Evolutionary conservation across 139 green algal species (phyloP).

Genomic region (Picochlorum sp.): DNA sequence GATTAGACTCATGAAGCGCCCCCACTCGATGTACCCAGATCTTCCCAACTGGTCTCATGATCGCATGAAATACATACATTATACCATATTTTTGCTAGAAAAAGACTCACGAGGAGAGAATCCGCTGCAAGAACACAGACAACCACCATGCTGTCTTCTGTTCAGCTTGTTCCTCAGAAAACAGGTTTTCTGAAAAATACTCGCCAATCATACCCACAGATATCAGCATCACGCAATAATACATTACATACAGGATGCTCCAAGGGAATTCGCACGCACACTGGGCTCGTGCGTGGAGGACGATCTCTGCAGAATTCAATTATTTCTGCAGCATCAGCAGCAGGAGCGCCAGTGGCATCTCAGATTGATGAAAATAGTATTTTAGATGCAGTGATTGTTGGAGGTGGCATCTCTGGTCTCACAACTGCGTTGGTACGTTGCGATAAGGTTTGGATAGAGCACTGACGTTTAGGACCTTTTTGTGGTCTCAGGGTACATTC

Average conservation of each 20-base stretch:
- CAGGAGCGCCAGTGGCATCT: neutral
- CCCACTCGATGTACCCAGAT: no score
- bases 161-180: no score
- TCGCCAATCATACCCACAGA: neutral
- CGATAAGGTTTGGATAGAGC: constrained; percentile 4
- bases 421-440: constrained; percentile 40
- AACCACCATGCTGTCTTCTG: no score
- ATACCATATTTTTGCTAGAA: no score
- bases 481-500: neutral
- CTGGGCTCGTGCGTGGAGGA: neutral
- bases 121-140: no score
- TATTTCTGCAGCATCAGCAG: neutral
- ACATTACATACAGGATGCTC: neutral
- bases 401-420: constrained; percentile 43
- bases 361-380: constrained; percentile 10
- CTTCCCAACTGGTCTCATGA: no score
- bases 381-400: constrained; percentile 33
- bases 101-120: no score
- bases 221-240: neutral
- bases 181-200: neutral
- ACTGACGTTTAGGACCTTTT: neutral
- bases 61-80: no score
- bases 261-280: neutral
- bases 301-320: neutral
- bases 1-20: no score